Conservation (phyloP, 371 early-diverging fungal species). For the Umbelopsis sp. region DNA sequence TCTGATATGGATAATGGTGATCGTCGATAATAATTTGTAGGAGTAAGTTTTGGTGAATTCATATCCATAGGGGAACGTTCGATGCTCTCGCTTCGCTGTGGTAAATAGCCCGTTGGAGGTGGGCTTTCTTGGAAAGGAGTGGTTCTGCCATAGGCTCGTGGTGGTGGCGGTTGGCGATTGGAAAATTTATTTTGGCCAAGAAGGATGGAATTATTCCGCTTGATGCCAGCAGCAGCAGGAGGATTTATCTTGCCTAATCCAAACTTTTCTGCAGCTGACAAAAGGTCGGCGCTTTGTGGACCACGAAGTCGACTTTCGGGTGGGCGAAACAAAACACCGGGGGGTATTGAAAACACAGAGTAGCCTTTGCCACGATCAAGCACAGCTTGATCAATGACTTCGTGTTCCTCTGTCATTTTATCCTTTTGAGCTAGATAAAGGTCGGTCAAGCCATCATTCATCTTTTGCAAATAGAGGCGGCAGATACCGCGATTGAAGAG, state of each 20-base stretch:
- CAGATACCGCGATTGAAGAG: conserved; percentile 90
- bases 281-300: conserved; percentile 38
- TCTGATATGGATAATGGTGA: neutral
- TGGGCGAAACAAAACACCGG: conserved; percentile 80
- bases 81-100: conserved; percentile 10
- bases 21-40: conserved; percentile 3
- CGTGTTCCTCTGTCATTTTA: conserved; percentile 73
- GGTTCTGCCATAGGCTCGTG: conserved; percentile 13
- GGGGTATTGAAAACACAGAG: conserved; percentile 80
- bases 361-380: conserved; percentile 72
- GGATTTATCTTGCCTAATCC: conserved; percentile 14
- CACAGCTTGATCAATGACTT: conserved; percentile 76
- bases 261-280: conserved; percentile 18
- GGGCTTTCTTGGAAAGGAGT: conserved; percentile 17
- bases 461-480: conserved; percentile 75
- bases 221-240: conserved; percentile 1
- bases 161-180: conserved; percentile 16
- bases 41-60: neutral
- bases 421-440: conserved; percentile 74
- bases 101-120: conserved; percentile 12
- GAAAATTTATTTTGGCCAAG: conserved; percentile 21
- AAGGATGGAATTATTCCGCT: conserved; percentile 40
- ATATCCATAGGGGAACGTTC: conserved; percentile 11
- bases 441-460: conserved; percentile 76
- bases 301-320: conserved; percentile 63